phyloP scores from a whole-genome alignment of 768 basidiomycete genomes.

The Phylloporus scabripes region DNA sequence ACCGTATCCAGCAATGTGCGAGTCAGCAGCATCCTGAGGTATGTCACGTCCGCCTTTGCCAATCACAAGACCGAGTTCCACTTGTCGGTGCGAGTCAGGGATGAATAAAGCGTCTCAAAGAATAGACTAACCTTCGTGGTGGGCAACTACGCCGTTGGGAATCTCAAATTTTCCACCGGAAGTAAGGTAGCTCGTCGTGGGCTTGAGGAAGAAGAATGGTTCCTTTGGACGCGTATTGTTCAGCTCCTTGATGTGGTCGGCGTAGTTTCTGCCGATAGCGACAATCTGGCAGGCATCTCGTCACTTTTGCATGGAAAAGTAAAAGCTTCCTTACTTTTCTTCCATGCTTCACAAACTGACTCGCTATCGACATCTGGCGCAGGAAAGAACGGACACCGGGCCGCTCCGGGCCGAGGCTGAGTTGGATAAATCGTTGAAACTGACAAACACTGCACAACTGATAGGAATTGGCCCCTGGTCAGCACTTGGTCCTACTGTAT shows the following conservation, averaged over 20 bases:
- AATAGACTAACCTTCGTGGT: constrained; percentile 73
- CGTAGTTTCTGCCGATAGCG: constrained; percentile 94
- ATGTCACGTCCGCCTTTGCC: constrained; percentile 86
- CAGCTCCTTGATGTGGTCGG: constrained; percentile 87
- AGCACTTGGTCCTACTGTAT: background rate
- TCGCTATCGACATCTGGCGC: constrained; percentile 29
- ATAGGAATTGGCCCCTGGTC: background rate
- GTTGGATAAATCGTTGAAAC: background rate
- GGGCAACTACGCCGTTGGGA: constrained; percentile 74
- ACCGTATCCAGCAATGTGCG: constrained; percentile 93
- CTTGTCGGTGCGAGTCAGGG: constrained; percentile 32
- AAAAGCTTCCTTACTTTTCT: constrained; percentile 36
- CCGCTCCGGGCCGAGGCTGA: background rate
- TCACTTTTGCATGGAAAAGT: background rate
- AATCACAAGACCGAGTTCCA: constrained; percentile 96
- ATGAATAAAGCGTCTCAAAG: background rate
- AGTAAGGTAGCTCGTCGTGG: constrained; percentile 80
- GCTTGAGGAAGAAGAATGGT: constrained; percentile 98
- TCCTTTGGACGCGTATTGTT: constrained; percentile 82
- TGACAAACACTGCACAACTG: too few relatives aligned
- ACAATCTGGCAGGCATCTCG: constrained; percentile 55
- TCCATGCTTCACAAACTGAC: constrained; percentile 41
- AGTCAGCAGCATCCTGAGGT: constrained; percentile 58
- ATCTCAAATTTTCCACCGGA: constrained; percentile 82
- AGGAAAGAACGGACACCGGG: background rate